phyloP scores from a whole-genome alignment of 2,329 filamentous ascomycete genomes.

The Lomentospora prolificans region DNA sequence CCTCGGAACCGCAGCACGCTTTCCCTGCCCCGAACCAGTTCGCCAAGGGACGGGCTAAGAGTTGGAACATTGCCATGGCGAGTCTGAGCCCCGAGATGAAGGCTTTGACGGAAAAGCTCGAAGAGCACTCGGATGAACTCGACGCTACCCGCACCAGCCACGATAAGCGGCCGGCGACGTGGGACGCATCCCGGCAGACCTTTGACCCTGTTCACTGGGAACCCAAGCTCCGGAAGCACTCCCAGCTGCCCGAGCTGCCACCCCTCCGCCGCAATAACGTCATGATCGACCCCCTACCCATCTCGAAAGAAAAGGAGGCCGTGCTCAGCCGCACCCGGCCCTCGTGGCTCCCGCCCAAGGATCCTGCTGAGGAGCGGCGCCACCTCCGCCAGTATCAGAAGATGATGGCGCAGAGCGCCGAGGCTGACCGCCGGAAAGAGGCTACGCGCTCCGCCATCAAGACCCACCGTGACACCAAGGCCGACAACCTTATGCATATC shows the following conservation, averaged over 20 bases:
- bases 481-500: constrained; percentile 45
- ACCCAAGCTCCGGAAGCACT: constrained; percentile 18
- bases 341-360: constrained; percentile 78
- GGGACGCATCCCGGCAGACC: constrained; percentile 12
- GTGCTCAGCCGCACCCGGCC: constrained; percentile 71
- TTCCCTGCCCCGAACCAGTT: constrained; percentile 27
- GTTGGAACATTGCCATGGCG: constrained; percentile 62
- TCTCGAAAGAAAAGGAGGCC: constrained; percentile 80
- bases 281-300: constrained; percentile 74
- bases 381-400: constrained; percentile 79
- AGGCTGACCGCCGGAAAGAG: constrained; percentile 51
- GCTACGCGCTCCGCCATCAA: constrained; percentile 40
- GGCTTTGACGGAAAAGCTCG: constrained; percentile 68
- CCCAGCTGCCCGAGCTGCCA: constrained; percentile 56
- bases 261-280: constrained; percentile 64
- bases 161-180: constrained; percentile 12
- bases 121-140: constrained; percentile 62
- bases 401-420: constrained; percentile 61
- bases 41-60: constrained; percentile 51
- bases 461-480: constrained; percentile 43
- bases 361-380: constrained; percentile 80
- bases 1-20: constrained; percentile 12
- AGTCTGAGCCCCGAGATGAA: constrained; percentile 64
- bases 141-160: constrained; percentile 15
- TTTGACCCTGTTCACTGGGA: constrained; percentile 12